A percentile compares a stretch with the other conserved stretches of the same genome.
Conservation (phyloP, 2,329 filamentous ascomycete species). For the Pestalotiopsis sp. region DNA sequence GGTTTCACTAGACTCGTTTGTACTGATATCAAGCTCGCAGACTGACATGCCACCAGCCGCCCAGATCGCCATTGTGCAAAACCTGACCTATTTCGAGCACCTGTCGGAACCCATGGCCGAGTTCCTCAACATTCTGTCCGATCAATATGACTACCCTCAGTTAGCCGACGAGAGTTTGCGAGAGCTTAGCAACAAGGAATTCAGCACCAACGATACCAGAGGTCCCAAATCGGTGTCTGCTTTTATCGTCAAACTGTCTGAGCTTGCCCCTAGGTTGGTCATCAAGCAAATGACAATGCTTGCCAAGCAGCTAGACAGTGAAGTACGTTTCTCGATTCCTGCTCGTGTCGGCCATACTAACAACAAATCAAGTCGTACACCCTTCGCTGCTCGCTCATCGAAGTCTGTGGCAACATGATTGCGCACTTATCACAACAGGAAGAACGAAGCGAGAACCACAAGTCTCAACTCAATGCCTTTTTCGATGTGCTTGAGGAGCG, state of each 20-base stretch:
- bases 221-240: slow-evolving; percentile 95
- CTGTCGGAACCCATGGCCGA: slow-evolving; percentile 99
- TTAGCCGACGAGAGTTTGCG: slow-evolving; percentile 90
- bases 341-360: background rate
- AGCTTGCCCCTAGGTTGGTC: slow-evolving; percentile 85
- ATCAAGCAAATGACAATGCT: slow-evolving; percentile 98
- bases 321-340: slow-evolving; percentile 51
- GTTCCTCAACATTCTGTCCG: slow-evolving; percentile 91
- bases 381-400: slow-evolving; percentile 88
- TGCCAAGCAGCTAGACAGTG: slow-evolving; percentile 93
- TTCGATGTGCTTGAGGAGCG: slow-evolving; percentile 96
- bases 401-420: slow-evolving; percentile 96
- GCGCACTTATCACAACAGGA: slow-evolving; percentile 87
- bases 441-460: slow-evolving; percentile 89
- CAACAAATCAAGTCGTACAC: slow-evolving; percentile 72
- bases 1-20: slow-evolving; percentile 24
- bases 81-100: slow-evolving; percentile 97
- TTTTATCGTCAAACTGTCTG: slow-evolving; percentile 91
- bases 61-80: slow-evolving; percentile 97
- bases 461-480: slow-evolving; percentile 93
- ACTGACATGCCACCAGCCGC: slow-evolving; percentile 62
- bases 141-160: slow-evolving; percentile 97
- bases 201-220: slow-evolving; percentile 93
- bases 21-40: slow-evolving; percentile 20
- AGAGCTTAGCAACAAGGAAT: slow-evolving; percentile 96